These are phyloP conservation scores for Dentipellis fragilis DNA, from an alignment of 768 basidiomycete species.

Conservation along the genomic window DNA sequence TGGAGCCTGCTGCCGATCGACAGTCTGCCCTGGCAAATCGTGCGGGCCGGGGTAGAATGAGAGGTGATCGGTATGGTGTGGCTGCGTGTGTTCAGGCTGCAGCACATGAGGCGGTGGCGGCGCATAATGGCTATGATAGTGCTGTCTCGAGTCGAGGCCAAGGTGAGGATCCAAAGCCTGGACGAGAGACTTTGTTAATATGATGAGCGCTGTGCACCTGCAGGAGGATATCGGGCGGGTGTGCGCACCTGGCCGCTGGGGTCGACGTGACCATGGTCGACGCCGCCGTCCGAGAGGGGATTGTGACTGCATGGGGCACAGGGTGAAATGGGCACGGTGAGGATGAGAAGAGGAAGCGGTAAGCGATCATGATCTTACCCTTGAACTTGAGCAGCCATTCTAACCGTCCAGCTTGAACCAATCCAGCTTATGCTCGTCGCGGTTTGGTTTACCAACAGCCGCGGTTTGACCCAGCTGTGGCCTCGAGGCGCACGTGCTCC, in stretches of 20 bases:
- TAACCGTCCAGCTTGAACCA: not conserved
- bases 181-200: conserved; percentile 1
- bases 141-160: conserved; percentile 13
- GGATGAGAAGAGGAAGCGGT: conserved; percentile 2
- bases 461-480: not conserved
- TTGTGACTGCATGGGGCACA: conserved; percentile 10
- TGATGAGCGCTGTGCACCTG: too few relatives aligned
- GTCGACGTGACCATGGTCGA: conserved; percentile 15
- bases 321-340: conserved; percentile 3
- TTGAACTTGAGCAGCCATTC: conserved; percentile 15
- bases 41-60: conserved; percentile 9
- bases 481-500: not conserved
- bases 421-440: not conserved
- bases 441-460: not conserved
- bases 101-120: conserved; percentile 7
- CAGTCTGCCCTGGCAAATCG: conserved; percentile 10
- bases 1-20: conserved; percentile 7
- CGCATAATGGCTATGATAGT: conserved; percentile 13
- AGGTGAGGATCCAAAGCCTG: conserved; percentile 16
- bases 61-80: conserved; percentile 13
- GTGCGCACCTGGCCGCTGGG: conserved; percentile 13
- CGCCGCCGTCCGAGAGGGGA: conserved; percentile 12
- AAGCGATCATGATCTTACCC: conserved; percentile 14
- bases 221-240: conserved; percentile 2
- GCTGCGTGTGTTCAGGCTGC: conserved; percentile 9